Base-by-base conservation (phyloP, 2,329 filamentous ascomycete species). In the Hymenoscyphus occultus region DNA sequence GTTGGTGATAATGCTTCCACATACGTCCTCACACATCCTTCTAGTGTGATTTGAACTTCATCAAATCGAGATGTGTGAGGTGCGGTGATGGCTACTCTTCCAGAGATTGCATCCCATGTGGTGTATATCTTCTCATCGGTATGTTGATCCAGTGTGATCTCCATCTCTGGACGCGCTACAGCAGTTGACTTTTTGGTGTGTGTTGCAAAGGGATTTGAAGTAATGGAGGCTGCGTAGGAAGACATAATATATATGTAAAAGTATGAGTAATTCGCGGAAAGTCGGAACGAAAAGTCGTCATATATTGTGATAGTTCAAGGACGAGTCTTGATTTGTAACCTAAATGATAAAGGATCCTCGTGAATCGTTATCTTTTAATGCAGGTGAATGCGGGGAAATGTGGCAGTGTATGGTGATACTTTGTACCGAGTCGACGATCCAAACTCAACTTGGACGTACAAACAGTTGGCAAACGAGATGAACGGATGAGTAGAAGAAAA, bases 1-100 rank as follows among this genome's bases (percentile, higher is more conserved):
- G 72, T 65, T 6, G 73, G 68, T 22, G 74, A 71, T 14, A 75
- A 35, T 59, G 69, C 71, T 60, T 75, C 74, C 19, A 75, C 68
- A 63, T 66, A 72, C n/a, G 73, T 74, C 62, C 68, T 70, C 19
- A 68, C 66, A 13, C 64, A 64, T 1, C 74, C 74, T 51, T 75
- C 74, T 12, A 76, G 65, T 0, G 74, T 74, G 39, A 76, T 75
- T 19, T 71, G 67, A 5, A 75, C 68, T 39, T 74, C 72, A 56
- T 75, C 73, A 65, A 75, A 75, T 63, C 69, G 67, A 31, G 71
- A 65, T 65, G 69, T 70, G 54, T 72, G 65, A 31, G 73, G 68
- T 39, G 72, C 69, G 35, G 70, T 73, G 65, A 75, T 72, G 28
- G 70, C 66, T 14, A 72, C 72, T 51, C 64, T 67, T 48, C 74